Conservation (phyloP, 352 stramenopile genomes). For the Phytophthora constricta region DNA sequence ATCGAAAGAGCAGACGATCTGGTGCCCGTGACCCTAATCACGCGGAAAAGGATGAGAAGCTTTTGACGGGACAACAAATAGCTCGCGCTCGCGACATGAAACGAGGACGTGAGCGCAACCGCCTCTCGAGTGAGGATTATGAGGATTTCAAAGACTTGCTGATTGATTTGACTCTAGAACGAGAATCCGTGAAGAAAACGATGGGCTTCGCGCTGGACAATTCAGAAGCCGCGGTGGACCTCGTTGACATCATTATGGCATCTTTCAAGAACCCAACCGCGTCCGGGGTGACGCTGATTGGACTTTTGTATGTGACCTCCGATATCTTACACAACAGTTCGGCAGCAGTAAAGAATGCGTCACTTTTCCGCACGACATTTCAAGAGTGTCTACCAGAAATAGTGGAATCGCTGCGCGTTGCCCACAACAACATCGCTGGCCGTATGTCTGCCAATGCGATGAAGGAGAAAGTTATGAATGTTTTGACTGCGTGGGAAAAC, state of each 20-base stretch:
- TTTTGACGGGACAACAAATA: slow-evolving; percentile 80
- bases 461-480: slow-evolving; percentile 81
- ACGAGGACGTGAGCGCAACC: slow-evolving; percentile 58
- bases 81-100: slow-evolving; percentile 71
- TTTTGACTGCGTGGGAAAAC: slow-evolving; percentile 77
- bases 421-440: slow-evolving; percentile 61
- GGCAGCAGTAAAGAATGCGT: slow-evolving; percentile 89
- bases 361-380: slow-evolving; percentile 88
- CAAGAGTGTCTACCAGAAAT: slow-evolving; percentile 83
- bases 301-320: slow-evolving; percentile 81
- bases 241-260: slow-evolving; percentile 59
- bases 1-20: slow-evolving; percentile 12
- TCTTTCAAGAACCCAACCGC: slow-evolving; percentile 48
- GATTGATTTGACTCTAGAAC: slow-evolving; percentile 58
- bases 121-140: slow-evolving; percentile 57
- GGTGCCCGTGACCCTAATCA: slow-evolving; percentile 2
- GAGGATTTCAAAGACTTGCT: slow-evolving; percentile 62
- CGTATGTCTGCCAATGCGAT: slow-evolving; percentile 85
- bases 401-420: slow-evolving; percentile 56
- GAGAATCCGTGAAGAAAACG: slow-evolving; percentile 67
- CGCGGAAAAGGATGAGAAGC: slow-evolving; percentile 25
- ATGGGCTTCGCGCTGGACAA: slow-evolving; percentile 88
- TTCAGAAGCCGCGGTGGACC: slow-evolving; percentile 74
- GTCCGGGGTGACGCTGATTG: slow-evolving; percentile 60
- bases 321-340: slow-evolving; percentile 93